Evolutionary conservation across 2,329 filamentous ascomycete species (phyloP).

Genomic region (Colletotrichum sp.): DNA sequence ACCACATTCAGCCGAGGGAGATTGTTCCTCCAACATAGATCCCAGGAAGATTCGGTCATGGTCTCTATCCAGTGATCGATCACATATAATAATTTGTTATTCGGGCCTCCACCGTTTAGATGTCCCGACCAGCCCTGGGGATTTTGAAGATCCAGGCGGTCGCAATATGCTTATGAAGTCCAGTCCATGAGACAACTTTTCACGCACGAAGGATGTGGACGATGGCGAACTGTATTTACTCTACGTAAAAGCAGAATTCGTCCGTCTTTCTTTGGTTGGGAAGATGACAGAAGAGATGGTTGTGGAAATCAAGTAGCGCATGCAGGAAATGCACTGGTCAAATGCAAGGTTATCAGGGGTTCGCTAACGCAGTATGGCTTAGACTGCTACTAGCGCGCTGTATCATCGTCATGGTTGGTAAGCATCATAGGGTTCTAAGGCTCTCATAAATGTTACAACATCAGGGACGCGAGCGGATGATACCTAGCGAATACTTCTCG

Average conservation of each 20-base stretch:
- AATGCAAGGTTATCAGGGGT: no score
- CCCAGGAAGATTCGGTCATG: background rate
- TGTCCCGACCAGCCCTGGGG: accelerated
- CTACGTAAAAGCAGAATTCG: accelerated
- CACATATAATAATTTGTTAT: no score
- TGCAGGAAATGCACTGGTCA: no score
- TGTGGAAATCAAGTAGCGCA: background rate
- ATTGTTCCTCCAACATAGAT: background rate
- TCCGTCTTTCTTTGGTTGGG: background rate
- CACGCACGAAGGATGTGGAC: accelerated
- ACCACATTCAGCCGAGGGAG: background rate
- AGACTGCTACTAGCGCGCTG: background rate
- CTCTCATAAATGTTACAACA: background rate
- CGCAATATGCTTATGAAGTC: background rate
- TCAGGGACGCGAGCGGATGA: background rate
- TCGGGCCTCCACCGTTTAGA: background rate
- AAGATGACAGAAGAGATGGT: background rate
- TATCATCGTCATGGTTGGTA: background rate
- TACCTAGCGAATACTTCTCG: background rate
- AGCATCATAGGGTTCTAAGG: accelerated
- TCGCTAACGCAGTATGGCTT: background rate
- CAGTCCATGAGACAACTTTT: accelerated
- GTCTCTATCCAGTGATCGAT: background rate
- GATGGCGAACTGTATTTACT: background rate
- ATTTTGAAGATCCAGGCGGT: background rate